These are phyloP conservation scores for Trametes versicolor DNA, from an alignment of 1,284 basidiomycete genomes.

Conservation along the genomic window DNA sequence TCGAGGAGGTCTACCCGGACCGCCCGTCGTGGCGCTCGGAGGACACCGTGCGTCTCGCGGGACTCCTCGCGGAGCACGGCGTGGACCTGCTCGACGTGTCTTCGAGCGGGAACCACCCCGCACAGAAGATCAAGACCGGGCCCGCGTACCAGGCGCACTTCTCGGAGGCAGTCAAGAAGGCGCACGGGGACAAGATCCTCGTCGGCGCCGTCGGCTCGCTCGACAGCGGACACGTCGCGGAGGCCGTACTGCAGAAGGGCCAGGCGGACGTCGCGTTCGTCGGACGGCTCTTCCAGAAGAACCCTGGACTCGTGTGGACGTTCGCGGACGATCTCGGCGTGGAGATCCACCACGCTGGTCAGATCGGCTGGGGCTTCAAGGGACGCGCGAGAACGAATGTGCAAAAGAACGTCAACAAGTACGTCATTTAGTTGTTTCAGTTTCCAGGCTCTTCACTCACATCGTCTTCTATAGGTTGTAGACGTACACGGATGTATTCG, in stretches of 20 bases:
- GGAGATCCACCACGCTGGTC: slow-evolving; percentile 52
- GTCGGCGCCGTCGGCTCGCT: slow-evolving; percentile 73
- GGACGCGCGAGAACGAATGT: slow-evolving; percentile 25
- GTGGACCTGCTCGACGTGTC: slow-evolving; percentile 69
- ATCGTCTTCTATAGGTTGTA: neutral
- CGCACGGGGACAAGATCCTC: slow-evolving; percentile 51
- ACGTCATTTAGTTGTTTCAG: neutral
- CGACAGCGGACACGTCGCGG: slow-evolving; percentile 63
- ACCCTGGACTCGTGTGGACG: slow-evolving; percentile 59
- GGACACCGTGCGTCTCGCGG: slow-evolving; percentile 60
- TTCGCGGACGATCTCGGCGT: slow-evolving; percentile 64
- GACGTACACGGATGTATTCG: slow-evolving; percentile 29
- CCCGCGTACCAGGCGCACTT: slow-evolving; percentile 61
- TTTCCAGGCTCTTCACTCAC: neutral
- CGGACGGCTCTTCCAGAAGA: slow-evolving; percentile 66
- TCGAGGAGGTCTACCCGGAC: slow-evolving; percentile 55
- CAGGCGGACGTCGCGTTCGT: slow-evolving; percentile 56
- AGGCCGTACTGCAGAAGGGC: slow-evolving; percentile 63
- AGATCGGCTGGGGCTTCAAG: slow-evolving; percentile 62
- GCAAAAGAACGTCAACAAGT: neutral
- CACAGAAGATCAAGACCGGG: slow-evolving; percentile 42
- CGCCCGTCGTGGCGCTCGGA: slow-evolving; percentile 61
- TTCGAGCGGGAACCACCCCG: slow-evolving; percentile 57
- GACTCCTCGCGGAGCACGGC: slow-evolving; percentile 60
- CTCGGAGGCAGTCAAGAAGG: slow-evolving; percentile 60